phyloP scores from a whole-genome alignment of 305 asterid genomes.

The Plantago lanceolata region DNA sequence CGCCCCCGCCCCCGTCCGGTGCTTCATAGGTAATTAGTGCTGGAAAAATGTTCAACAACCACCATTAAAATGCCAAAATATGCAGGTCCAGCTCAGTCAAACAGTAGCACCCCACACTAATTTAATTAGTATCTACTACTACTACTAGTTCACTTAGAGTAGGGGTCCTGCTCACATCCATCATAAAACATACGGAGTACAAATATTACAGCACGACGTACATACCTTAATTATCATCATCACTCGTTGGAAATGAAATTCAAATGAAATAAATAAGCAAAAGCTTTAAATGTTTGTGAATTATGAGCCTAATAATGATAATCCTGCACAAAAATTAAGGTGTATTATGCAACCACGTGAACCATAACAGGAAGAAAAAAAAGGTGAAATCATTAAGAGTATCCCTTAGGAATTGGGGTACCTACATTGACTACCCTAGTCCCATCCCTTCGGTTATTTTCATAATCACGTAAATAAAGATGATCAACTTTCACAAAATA shows the following conservation, averaged over 20 bases:
- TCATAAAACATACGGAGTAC: too few species aligned
- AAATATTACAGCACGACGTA: too few species aligned
- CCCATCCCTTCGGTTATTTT: too few species aligned
- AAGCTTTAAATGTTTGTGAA: constrained; percentile 31
- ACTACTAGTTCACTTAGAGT: background rate
- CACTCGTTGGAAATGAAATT: too few species aligned
- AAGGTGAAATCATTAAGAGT: constrained; percentile 15
- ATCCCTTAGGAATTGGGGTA: constrained; percentile 23
- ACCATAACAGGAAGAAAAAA: constrained; percentile 20
- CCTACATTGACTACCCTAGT: constrained; percentile 10
- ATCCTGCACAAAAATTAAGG: constrained; percentile 31
- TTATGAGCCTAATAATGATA: constrained; percentile 25
- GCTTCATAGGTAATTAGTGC: background rate
- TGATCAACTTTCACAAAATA: too few species aligned
- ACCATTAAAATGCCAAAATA: constrained; percentile 34
- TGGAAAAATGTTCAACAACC: constrained; percentile 27
- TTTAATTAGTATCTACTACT: constrained; percentile 19
- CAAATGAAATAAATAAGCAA: too few species aligned
- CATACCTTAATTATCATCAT: background rate
- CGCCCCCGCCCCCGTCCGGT: too few species aligned
- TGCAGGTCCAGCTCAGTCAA: constrained; percentile 40
- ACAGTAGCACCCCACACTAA: constrained; percentile 24
- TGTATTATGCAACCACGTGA: constrained; percentile 40
- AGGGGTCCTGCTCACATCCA: constrained; percentile 26
- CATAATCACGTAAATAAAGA: too few species aligned